Base-by-base conservation (phyloP, 1,284 basidiomycete genomes). In the Anthracocystis walkeri region DNA sequence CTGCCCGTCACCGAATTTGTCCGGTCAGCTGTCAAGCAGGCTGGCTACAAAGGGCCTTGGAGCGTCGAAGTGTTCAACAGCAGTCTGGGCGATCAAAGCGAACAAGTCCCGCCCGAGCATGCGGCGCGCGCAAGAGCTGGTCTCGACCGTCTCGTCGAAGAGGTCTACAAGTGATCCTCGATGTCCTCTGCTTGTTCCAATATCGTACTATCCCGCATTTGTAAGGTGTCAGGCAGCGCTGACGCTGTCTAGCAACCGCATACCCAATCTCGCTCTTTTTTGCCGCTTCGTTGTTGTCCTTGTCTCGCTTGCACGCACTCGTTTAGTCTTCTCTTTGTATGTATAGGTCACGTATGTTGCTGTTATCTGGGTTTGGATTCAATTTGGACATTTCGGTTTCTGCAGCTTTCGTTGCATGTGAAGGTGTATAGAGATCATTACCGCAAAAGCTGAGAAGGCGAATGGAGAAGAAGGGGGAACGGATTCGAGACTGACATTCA, bases 41-140 rank as follows among this genome's bases (percentile, higher is more conserved):
- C 83, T 1, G 84, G 86, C 6, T 86, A 86, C 61, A 50, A 40
- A 6, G 86, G 86, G 2, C 73, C 83, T 3, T 85, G 86, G 82
- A 83, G 81, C 29, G 59, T 86, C 45, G 86, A 86, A 57, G 84
- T 86, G 7, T 86, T 86, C 62, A 85, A 86, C 66, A 82, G 81
- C 49, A 80, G 71, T 40, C 59, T 86, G 6, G 49, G 59, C 20
- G 74, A 80, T 1, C 29, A 59, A 29, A 51, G 65, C 16, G 56
- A 49, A 16, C 25, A 51, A 10, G 81, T 85, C 2, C 84, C 83
- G 2, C 20, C 25, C 3, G 50, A 65, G 45, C 85, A 86, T 59
- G 85, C 85, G 3, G 18, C 52, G 21, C 62, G 85, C 8, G 85
- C 73, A 21, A 49, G 65, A 2, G 60, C 59, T 16, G 77, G 77